phyloP scores from a whole-genome alignment of 306 rosid genomes.

The Castanea mollissima region DNA sequence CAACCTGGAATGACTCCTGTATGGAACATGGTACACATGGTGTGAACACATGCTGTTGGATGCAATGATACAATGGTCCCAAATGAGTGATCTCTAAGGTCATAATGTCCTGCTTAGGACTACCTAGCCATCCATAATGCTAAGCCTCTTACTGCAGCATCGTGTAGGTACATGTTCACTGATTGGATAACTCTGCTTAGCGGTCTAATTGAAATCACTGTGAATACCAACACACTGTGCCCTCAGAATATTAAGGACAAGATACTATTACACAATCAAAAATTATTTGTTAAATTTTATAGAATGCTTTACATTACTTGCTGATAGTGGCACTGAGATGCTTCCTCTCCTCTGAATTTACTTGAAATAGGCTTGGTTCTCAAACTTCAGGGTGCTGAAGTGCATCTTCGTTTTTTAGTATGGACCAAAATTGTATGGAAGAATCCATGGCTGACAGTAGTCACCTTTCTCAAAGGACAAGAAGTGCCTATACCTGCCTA shows the following conservation, averaged over 20 bases:
- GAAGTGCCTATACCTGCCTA: conserved; percentile 31
- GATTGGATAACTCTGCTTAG: neutral
- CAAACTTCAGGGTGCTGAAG: conserved; percentile 22
- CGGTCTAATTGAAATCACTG: neutral
- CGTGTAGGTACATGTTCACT: neutral
- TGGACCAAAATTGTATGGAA: conserved; percentile 33
- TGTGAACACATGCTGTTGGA: neutral
- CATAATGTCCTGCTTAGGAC: neutral
- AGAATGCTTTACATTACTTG: neutral
- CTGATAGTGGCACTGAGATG: neutral
- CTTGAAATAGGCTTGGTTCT: conserved; percentile 16
- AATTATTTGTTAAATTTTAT: neutral
- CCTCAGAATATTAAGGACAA: neutral
- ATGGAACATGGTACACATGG: neutral
- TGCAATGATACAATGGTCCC: neutral
- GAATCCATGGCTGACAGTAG: conserved; percentile 32
- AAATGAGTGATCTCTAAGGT: neutral
- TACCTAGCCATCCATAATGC: neutral
- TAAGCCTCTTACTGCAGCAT: neutral
- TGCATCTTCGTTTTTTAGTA: conserved; percentile 19
- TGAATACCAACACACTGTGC: neutral
- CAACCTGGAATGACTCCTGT: neutral
- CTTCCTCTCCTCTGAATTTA: conserved; percentile 20
- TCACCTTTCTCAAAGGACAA: conserved; percentile 10
- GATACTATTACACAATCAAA: neutral